These are phyloP conservation scores for Colletotrichum eremochloae DNA, from an alignment of 2,329 filamentous ascomycete genomes.

Conservation along the genomic window DNA sequence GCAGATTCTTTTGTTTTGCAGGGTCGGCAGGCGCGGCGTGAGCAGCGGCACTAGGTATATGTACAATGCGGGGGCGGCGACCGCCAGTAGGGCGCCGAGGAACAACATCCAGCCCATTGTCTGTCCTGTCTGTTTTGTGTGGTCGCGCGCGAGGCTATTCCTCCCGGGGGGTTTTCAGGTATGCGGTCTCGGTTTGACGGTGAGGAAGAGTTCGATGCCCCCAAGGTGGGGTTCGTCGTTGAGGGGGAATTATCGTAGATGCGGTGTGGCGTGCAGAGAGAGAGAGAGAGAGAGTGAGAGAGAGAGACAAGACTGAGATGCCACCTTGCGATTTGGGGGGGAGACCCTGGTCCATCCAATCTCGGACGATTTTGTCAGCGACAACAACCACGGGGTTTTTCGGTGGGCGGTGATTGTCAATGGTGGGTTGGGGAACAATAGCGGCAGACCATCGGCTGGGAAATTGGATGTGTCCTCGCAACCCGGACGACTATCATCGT, in stretches of 20 bases:
- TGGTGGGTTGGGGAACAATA: conserved; percentile 23
- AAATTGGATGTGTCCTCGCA: conserved; percentile 23
- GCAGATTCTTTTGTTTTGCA: conserved; percentile 88
- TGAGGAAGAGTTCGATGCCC: conserved; percentile 1
- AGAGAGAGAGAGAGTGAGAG: background rate
- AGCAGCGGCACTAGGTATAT: conserved; percentile 63
- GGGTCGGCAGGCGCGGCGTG: conserved; percentile 69
- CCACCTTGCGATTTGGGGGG: conserved; percentile 49
- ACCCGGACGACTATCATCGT: conserved; percentile 8
- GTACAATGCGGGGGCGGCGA: conserved; percentile 65
- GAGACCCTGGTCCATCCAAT: conserved; percentile 43
- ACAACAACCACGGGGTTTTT: background rate
- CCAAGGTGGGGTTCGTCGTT: conserved; percentile 27
- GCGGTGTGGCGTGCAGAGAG: conserved; percentile 27
- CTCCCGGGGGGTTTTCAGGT: conserved; percentile 10
- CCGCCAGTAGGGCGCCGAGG: conserved; percentile 46
- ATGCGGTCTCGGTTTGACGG: conserved; percentile 12
- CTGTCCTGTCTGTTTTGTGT: background rate
- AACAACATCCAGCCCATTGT: conserved; percentile 45
- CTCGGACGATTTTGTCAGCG: conserved; percentile 16
- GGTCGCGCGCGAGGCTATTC: background rate
- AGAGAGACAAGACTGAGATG: conserved; percentile 43
- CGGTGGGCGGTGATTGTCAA: conserved; percentile 12
- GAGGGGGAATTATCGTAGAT: conserved; percentile 12
- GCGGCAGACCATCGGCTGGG: conserved; percentile 28